Base-by-base conservation (phyloP, 208 protist genomes). In the Acanthamoeba pearcei region DNA sequence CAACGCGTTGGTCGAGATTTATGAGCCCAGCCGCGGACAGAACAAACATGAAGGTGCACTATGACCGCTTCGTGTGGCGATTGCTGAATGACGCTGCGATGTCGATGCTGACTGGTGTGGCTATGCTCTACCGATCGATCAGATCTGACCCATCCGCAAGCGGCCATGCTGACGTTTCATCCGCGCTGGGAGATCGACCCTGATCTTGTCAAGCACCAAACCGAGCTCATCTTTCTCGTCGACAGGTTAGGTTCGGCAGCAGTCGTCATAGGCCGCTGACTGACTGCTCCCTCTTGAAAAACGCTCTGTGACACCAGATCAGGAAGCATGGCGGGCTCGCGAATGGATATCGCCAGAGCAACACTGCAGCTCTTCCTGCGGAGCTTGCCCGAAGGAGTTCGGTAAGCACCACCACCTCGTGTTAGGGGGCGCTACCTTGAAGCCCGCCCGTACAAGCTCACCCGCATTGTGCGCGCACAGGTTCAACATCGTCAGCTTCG, bases 301-400 rank as follows among this genome's bases (percentile, higher is more conserved):
- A 38, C 35, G 35, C 35, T 38, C 32, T n/a, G 19, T 19, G 6
- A 19, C 27, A 38, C 95, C 78, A 95, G 96, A 15, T 94, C 74
- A 10, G 96, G 96, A 3, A 95, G 93, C 38, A 97, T 97, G 96
- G 46, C 62, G 0, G 95, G 95, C 51, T 22, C 80, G 19, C 89
- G 55, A 19, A 97, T 97, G n/a, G 55, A 51, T 19, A 29, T 94
- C 35, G 96, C 96, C n/a, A 49, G 38, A 12, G 53, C 57, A 13
- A 95, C 96, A 8, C 27, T 97, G 92, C 57, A 95, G 53, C 74
- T 96, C 78, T 95, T 97, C 72, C 72, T 97, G 9, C 76, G 83
- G 4, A 96, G 95, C 13, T 90, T 97, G 22, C 96, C 91, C 72
- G 24, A 42, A 27, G 91, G 57, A 46, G 80, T n/a, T 76, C n/a